Percentiles rank a stretch among this genome's conserved stretches.
Conservation (phyloP, 768 basidiomycete species). For the Rhizopogon roseolus region DNA sequence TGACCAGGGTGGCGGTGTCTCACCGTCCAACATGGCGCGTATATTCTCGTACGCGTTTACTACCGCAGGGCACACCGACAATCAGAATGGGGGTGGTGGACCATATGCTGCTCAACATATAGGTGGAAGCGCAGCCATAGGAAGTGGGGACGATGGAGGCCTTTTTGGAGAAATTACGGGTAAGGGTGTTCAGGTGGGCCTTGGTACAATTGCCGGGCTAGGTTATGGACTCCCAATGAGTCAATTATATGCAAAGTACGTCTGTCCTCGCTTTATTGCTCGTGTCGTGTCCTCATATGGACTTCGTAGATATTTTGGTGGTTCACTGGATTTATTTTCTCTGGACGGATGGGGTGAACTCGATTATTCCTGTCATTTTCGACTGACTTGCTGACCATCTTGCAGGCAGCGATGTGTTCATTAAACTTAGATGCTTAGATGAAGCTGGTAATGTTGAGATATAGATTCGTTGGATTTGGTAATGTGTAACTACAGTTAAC, state of each 20-base stretch:
- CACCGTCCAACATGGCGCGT: constrained; percentile 63
- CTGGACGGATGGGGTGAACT: constrained; percentile 78
- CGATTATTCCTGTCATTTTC: neutral
- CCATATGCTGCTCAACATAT: constrained; percentile 78
- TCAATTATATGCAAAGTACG: constrained; percentile 60
- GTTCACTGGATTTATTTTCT: constrained; percentile 75
- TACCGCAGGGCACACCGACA: constrained; percentile 58
- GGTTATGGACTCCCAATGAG: constrained; percentile 88
- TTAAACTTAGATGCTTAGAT: constrained; percentile 47
- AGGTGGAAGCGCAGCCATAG: constrained; percentile 65
- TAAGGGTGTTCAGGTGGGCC: constrained; percentile 70
- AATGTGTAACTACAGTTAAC: neutral
- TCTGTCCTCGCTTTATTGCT: neutral
- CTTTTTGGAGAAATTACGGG: constrained; percentile 77
- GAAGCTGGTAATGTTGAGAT: constrained; percentile 49
- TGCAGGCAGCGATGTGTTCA: constrained; percentile 46
- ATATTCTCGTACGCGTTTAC: constrained; percentile 94
- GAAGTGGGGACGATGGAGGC: constrained; percentile 43
- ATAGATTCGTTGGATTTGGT: constrained; percentile 11
- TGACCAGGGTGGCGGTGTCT: constrained; percentile 85
- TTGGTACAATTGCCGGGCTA: constrained; percentile 88
- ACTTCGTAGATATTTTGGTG: constrained; percentile 70
- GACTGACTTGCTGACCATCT: neutral
- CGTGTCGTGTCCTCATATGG: neutral
- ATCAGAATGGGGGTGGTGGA: constrained; percentile 43